A percentile compares a stretch with the other conserved stretches of the same genome.
Conservation (phyloP, 2,329 filamentous ascomycete genomes). For the Hypoxylon sp. region DNA sequence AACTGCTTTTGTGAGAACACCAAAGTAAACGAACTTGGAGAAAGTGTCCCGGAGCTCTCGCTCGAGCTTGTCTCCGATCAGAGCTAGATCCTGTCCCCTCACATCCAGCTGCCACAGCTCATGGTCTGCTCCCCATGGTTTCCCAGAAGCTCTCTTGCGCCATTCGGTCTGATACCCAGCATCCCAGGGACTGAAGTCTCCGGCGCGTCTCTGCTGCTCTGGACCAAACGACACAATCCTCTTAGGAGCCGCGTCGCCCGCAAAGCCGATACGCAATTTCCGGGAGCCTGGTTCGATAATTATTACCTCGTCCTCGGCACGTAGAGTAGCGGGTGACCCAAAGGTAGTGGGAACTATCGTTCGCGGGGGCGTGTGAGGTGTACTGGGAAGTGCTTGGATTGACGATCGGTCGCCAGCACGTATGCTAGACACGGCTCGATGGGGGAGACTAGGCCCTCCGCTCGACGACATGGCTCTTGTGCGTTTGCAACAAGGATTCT, state of each 20-base stretch:
- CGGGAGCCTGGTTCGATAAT: slow-evolving; percentile 88
- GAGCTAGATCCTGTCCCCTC: slow-evolving; percentile 78
- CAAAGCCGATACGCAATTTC: slow-evolving; percentile 85
- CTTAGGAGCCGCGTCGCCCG: slow-evolving; percentile 85
- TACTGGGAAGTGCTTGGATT: slow-evolving; percentile 56
- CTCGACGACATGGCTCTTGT: slow-evolving; percentile 61
- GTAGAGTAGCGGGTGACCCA: slow-evolving; percentile 72
- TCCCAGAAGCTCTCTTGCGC: slow-evolving; percentile 62
- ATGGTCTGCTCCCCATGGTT: slow-evolving; percentile 73
- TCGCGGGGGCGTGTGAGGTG: slow-evolving; percentile 72
- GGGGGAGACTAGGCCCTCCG: slow-evolving; percentile 64
- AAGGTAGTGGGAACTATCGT: slow-evolving; percentile 66
- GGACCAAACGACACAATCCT: slow-evolving; percentile 78
- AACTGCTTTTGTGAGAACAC: slow-evolving; percentile 18
- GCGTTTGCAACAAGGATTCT: slow-evolving; percentile 1
- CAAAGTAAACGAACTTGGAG: slow-evolving; percentile 72
- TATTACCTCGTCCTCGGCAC: slow-evolving; percentile 86
- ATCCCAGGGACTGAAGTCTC: slow-evolving; percentile 84
- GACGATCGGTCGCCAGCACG: slow-evolving; percentile 59
- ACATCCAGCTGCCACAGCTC: slow-evolving; percentile 88
- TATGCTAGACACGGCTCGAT: slow-evolving; percentile 72
- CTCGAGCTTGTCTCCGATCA: slow-evolving; percentile 91
- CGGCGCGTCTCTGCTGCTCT: slow-evolving; percentile 81
- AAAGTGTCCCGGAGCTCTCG: slow-evolving; percentile 85
- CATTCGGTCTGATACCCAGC: slow-evolving; percentile 66